Conservation (phyloP, 805 yeast species). For the Lipomyces starkeyi region DNA sequence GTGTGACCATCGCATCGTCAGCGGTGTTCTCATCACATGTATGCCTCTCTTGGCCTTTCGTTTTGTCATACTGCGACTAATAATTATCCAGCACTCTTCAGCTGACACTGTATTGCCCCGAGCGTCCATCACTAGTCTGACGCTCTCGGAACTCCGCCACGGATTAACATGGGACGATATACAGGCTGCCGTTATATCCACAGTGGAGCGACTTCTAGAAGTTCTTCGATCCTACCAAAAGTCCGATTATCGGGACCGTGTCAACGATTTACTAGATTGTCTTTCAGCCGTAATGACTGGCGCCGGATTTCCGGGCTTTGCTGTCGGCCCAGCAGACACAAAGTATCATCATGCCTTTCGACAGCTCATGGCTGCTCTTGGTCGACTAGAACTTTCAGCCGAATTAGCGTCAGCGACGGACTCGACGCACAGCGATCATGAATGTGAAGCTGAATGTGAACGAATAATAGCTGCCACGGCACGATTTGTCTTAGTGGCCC, state of each 20-base stretch:
- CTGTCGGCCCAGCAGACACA: conserved; percentile 16
- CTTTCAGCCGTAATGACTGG: conserved; percentile 22
- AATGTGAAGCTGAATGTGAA: conserved; percentile 18
- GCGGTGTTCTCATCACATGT: not conserved
- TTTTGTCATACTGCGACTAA: not conserved
- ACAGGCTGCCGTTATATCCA: conserved; percentile 6
- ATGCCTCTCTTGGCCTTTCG: not conserved
- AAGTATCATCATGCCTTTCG: conserved; percentile 7
- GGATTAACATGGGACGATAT: conserved; percentile 22
- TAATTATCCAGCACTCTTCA: not conserved
- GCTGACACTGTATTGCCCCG: not conserved
- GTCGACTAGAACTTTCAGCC: conserved; percentile 17
- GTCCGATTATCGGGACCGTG: conserved; percentile 7
- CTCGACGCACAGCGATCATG: not conserved
- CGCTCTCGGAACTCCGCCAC: not conserved
- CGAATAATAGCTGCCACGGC: conserved; percentile 12
- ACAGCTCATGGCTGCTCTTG: conserved; percentile 27
- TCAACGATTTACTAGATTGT: conserved; percentile 23
- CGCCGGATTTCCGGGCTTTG: conserved; percentile 30
- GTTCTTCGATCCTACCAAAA: conserved; percentile 4
- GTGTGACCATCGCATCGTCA: not conserved
- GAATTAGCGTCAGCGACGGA: conserved; percentile 10
- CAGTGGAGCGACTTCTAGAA: conserved; percentile 13
- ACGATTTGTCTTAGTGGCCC: conserved; percentile 15
- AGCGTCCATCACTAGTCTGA: not conserved